phyloP scores from a whole-genome alignment of 257 asterid species.

The Solanum rostratum region DNA sequence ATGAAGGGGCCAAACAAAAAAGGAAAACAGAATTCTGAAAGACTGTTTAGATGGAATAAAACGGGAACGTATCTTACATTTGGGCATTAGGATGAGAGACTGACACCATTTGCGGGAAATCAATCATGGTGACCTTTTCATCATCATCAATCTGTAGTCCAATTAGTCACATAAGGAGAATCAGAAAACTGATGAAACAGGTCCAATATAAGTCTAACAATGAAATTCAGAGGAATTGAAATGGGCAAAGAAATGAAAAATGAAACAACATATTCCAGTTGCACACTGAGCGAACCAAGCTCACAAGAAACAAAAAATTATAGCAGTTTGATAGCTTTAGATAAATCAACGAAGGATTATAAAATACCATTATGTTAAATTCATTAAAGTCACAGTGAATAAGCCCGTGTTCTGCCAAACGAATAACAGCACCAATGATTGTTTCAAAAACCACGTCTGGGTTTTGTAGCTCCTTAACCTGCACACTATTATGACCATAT shows the following conservation, averaged over 20 bases:
- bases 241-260: not conserved
- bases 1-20: not conserved
- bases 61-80: constrained; percentile 38
- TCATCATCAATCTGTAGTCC: constrained; percentile 75
- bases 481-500: constrained; percentile 45
- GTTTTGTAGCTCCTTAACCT: constrained; percentile 78
- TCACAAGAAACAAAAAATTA: not conserved
- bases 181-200: not conserved
- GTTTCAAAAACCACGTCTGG: constrained; percentile 72
- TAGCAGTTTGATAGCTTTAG: not conserved
- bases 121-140: constrained; percentile 86
- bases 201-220: not conserved
- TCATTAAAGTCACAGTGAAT: constrained; percentile 97
- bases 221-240: not conserved
- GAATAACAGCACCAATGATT: constrained; percentile 68
- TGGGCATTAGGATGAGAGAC: constrained; percentile 83
- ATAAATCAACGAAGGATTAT: not conserved
- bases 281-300: not conserved
- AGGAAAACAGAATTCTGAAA: not conserved
- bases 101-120: constrained; percentile 97
- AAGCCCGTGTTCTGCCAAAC: constrained; percentile 93
- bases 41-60: not conserved
- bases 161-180: not conserved
- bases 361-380: constrained; percentile 52
- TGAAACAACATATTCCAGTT: not conserved